A percentile compares a stretch with the other conserved stretches of the same genome.
phyloP scores from a whole-genome alignment of 108 stramenopile genomes.

The Poteriospumella lacustris region DNA sequence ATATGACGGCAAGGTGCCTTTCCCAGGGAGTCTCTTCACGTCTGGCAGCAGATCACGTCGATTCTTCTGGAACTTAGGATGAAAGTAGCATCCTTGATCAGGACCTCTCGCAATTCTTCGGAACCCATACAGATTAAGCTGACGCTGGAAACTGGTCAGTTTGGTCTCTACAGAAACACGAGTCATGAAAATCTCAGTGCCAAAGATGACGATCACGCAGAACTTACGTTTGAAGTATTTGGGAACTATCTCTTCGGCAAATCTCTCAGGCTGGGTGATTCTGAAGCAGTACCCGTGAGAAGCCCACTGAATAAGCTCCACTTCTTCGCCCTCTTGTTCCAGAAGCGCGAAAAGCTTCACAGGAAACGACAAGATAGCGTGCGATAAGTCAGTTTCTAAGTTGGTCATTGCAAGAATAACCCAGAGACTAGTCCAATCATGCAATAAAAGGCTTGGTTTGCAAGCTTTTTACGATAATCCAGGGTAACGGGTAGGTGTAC shows the following conservation, averaged over 20 bases:
- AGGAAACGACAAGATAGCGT: conserved; percentile 6
- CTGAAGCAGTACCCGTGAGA: conserved; percentile 76
- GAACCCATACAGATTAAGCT: conserved; percentile 76
- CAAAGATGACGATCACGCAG: conserved; percentile 74
- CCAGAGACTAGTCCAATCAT: too few relatives aligned
- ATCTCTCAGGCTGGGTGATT: conserved; percentile 74
- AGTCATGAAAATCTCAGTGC: background rate
- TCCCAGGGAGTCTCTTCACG: background rate
- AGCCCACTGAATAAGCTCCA: conserved; percentile 71
- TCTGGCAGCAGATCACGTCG: conserved; percentile 65
- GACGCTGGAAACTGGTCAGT: conserved; percentile 75
- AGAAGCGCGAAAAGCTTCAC: conserved; percentile 34
- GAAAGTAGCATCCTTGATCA: conserved; percentile 83
- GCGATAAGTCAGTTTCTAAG: background rate
- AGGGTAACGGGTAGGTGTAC: too few relatives aligned
- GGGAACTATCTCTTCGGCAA: conserved; percentile 67
- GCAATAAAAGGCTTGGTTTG: too few relatives aligned
- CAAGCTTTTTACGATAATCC: too few relatives aligned
- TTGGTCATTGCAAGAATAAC: too few relatives aligned
- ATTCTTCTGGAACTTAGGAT: conserved; percentile 81
- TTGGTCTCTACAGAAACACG: conserved; percentile 32
- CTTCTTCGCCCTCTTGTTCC: conserved; percentile 49
- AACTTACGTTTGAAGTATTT: conserved; percentile 78
- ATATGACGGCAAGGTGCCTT: background rate
- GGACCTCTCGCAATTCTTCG: conserved; percentile 66